Evolutionary conservation across 108 stramenopile species (phyloP), one percentile per base, ranked within the genome.

Genomic region (Cyclostephanos invisitatus): DNA sequence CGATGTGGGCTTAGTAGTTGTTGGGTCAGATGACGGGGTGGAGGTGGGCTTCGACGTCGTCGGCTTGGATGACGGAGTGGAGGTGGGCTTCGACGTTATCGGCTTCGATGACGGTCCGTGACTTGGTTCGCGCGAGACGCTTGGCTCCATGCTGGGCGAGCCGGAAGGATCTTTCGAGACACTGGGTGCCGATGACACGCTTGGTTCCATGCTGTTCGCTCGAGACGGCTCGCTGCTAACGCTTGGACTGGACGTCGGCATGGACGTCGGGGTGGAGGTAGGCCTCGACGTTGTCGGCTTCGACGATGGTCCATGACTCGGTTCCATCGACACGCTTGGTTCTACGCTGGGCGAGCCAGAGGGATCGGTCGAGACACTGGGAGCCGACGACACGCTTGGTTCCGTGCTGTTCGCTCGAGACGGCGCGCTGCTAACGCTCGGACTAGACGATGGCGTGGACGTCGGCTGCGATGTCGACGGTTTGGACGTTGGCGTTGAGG

Each of bases 181-280:
- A n/a, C n/a, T n/a, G n/a, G n/a, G n/a, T n/a, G n/a, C n/a, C n/a
- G n/a, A n/a, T n/a, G n/a, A n/a, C n/a, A 68, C 51, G 9, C 50
- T 53, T 25, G 67, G 67, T 25, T 37, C 17, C 3, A n/a, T 11
- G 29, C 36, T 56, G 35, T 54, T 28, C 20, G 35, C 51, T 38
- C 28, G 38, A 22, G 51, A 37, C 6, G 68, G 69, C 17, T 36
- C 22, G 40, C n/a, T 20, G 11, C 51, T 54, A 37, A 68, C 67
- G 20, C 42, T 57, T 14, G 56, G 56, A 5, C 5, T 4, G 4
- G 2, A 4, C 32, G 32, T 3, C 4, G 32, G 32, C 4, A 4
- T 32, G 32, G 32, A 32, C 32, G 32, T 32, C 32, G 21, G 56
- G 0, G 2, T 32, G 29, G 56, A 35, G 0, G 56, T 57, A 1